Percentiles rank a stretch among this genome's conserved stretches.
phyloP scores from a whole-genome alignment of 768 basidiomycete species.

The Leccinum boreale region DNA sequence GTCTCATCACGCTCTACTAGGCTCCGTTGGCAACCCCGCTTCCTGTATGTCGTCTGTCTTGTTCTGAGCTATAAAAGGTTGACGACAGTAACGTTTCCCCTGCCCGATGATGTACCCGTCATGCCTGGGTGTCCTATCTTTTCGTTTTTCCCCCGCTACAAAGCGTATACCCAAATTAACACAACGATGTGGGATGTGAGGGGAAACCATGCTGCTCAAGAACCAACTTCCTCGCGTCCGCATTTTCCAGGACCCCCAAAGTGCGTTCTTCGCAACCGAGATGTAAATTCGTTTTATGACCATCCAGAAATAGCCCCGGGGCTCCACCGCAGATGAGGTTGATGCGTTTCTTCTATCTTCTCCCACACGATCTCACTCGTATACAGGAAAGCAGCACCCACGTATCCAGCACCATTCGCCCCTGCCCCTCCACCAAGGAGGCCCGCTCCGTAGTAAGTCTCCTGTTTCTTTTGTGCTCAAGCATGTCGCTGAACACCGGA shows the following conservation, averaged over 20 bases:
- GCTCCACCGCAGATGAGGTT: slow-evolving; percentile 15
- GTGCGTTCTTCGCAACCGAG: slow-evolving; percentile 13
- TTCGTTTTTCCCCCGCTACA: slow-evolving; percentile 32
- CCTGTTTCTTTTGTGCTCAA: neutral
- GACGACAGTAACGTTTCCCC: neutral
- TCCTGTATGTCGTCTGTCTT: slow-evolving; percentile 14
- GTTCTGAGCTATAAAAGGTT: slow-evolving; percentile 25
- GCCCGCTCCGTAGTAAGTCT: slow-evolving; percentile 21
- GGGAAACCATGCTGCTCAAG: slow-evolving; percentile 13
- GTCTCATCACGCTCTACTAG: slow-evolving; percentile 23
- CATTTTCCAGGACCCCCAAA: slow-evolving; percentile 12
- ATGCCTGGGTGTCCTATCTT: slow-evolving; percentile 32
- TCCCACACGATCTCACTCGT: neutral
- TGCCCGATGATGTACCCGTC: slow-evolving; percentile 10
- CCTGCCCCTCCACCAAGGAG: slow-evolving; percentile 13
- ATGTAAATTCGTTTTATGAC: neutral
- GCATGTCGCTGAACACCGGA: slow-evolving; percentile 1
- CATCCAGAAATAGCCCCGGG: slow-evolving; percentile 6
- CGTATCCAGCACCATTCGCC: slow-evolving; percentile 18
- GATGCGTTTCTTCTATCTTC: neutral
- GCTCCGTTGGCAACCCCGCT: slow-evolving; percentile 20
- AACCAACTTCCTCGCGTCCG: slow-evolving; percentile 12
- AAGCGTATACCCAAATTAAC: slow-evolving; percentile 32
- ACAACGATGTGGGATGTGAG: slow-evolving; percentile 28
- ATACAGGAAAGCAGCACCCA: slow-evolving; percentile 14